Evolutionary conservation across 2,329 filamentous ascomycete genomes (phyloP), one percentile per base, ranked within the genome.

Genomic region (Microdochium paspali): DNA sequence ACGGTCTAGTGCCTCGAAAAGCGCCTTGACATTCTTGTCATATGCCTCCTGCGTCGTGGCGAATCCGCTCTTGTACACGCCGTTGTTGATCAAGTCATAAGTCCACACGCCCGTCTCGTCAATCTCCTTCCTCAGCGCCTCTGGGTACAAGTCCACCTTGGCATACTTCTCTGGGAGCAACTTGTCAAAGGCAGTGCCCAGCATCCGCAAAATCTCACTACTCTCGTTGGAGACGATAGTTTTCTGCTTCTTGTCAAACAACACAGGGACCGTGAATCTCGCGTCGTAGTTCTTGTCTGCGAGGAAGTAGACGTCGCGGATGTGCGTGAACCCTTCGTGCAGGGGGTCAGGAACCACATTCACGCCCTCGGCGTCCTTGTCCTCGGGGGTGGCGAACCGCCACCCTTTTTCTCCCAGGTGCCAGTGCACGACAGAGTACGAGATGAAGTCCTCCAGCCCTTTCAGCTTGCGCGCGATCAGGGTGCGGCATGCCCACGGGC

Each of bases 151-250:
- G 43, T 84, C 77, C 4, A 90, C 62, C 2, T 67, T 65, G 48
- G 76, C 76, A 61, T 79, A 77, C 59, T 82, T 63, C 2, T 76
- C 71, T 0, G 76, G 76, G 23, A 90, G 62, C 30, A 87, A 61
- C 53, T 79, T 76, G 63, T 97, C 83, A 61, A 97, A 97, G 64
- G 81, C 87, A 39, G 75, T 76, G 61, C 87, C 87, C 51, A 96
- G 72, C 87, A 95, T 95, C 61, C 90, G 83, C 63, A 95, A 82
- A 62, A 96, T 95, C 70, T 96, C 90, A 55, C 84, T 83, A 65
- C 85, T 89, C 75, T 95, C 90, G 56, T 96, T 96, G 77, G 77
- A 93, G 52, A 95, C 90, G 59, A 95, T 94, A 28, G 72, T 78
- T 58, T 82, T 77, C 46, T 72, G 68, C 69, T 85, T 82, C 68